Evolutionary conservation across 2,329 filamentous ascomycete genomes (phyloP).

Genomic region (Fusarium nelsonii): DNA sequence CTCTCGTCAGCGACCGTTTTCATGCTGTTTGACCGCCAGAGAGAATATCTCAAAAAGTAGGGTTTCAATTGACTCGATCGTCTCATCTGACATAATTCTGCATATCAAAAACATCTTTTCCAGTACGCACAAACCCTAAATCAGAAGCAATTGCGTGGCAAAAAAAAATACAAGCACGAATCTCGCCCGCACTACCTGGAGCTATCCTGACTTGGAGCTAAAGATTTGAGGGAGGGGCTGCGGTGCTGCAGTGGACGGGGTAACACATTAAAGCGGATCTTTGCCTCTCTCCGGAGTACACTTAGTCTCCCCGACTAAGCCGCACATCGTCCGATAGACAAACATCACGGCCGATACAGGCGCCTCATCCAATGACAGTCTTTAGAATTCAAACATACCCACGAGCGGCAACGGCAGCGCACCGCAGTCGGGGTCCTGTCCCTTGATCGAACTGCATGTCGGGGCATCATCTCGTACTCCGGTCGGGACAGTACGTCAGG

Average conservation of each 20-base stretch:
- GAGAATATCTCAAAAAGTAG: neutral
- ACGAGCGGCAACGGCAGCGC: constrained; percentile 22
- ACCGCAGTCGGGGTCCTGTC: constrained; percentile 13
- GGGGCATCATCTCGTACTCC: constrained; percentile 22
- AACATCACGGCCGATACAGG: constrained; percentile 22
- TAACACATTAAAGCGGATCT: constrained; percentile 13
- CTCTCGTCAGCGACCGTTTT: constrained; percentile 9
- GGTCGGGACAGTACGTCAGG: constrained; percentile 12
- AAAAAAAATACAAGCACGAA: constrained; percentile 15
- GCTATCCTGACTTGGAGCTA: constrained; percentile 30
- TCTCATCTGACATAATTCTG: neutral
- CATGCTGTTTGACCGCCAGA: constrained; percentile 12
- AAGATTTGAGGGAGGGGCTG: constrained; percentile 1
- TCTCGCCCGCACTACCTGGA: constrained; percentile 17
- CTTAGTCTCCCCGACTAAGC: constrained; percentile 34
- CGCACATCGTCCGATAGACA: constrained; percentile 27
- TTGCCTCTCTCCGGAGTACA: constrained; percentile 20
- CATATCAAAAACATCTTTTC: neutral
- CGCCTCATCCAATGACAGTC: constrained; percentile 25
- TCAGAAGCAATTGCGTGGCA: constrained; percentile 20
- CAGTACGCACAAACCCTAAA: neutral
- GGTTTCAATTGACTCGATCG: neutral
- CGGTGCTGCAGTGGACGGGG: constrained; percentile 17
- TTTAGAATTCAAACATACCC: constrained; percentile 17
- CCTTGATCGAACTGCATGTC: constrained; percentile 19